Evolutionary conservation across 208 protist genomes (phyloP).

Genomic region (Acanthamoeba triangularis): DNA sequence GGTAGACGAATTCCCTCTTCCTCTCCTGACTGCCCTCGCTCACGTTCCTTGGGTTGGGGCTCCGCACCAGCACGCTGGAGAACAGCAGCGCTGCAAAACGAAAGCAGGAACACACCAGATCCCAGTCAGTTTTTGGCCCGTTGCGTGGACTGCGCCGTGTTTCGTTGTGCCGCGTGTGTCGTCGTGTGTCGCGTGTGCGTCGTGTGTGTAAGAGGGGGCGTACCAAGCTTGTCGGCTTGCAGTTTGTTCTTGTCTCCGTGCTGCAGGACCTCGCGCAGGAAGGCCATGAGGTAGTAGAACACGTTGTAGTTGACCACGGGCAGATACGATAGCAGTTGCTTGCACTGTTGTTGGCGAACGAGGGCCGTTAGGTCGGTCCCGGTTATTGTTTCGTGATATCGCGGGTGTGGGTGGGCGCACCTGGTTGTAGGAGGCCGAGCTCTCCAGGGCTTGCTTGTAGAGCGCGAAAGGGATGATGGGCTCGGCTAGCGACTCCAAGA

Average conservation of each 20-base stretch:
- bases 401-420: background rate
- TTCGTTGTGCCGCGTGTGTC: background rate
- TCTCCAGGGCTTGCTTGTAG: slow-evolving; percentile 86
- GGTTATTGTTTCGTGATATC: too few relatives aligned
- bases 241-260: slow-evolving; percentile 67
- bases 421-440: slow-evolving; percentile 42
- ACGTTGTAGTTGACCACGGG: slow-evolving; percentile 87
- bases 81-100: slow-evolving; percentile 42
- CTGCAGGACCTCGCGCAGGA: slow-evolving; percentile 85
- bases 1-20: slow-evolving; percentile 59
- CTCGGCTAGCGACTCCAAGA: slow-evolving; percentile 83
- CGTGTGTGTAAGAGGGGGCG: too few relatives aligned
- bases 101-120: too few relatives aligned
- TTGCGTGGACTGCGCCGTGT: background rate
- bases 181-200: too few relatives aligned
- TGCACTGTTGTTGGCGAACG: slow-evolving; percentile 73
- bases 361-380: too few relatives aligned
- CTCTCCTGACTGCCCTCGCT: slow-evolving; percentile 30
- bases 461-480: slow-evolving; percentile 84
- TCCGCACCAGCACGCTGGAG: slow-evolving; percentile 49
- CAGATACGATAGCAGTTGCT: slow-evolving; percentile 83
- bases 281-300: slow-evolving; percentile 89
- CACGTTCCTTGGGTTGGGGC: slow-evolving; percentile 10
- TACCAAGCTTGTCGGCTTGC: slow-evolving; percentile 75
- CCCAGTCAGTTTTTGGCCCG: background rate